These are phyloP conservation scores for Floccularia luteovirens DNA, from an alignment of 768 basidiomycete species.

Conservation along the genomic window DNA sequence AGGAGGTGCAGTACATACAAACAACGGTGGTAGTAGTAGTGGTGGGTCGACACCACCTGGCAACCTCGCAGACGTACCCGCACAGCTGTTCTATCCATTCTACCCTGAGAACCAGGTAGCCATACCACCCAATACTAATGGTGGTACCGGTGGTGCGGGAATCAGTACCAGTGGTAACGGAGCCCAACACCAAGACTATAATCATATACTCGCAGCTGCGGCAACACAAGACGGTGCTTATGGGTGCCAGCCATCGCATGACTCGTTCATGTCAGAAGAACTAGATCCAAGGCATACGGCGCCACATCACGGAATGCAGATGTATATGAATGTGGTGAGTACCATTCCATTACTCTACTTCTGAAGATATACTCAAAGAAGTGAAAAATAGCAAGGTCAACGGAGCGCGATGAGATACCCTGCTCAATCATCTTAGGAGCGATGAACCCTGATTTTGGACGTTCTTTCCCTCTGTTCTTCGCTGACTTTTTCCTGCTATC, in stretches of 20 bases:
- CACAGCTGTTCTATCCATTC: slow-evolving; percentile 72
- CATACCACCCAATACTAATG: slow-evolving; percentile 8
- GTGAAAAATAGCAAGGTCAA: neutral
- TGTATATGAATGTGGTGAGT: slow-evolving; percentile 40
- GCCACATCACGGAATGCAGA: slow-evolving; percentile 12
- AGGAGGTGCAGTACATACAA: no score
- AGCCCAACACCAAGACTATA: slow-evolving; percentile 32
- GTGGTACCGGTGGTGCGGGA: slow-evolving; percentile 10
- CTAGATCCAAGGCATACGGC: slow-evolving; percentile 5
- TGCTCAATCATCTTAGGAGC: neutral
- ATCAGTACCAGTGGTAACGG: slow-evolving; percentile 9
- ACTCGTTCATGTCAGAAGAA: slow-evolving; percentile 41
- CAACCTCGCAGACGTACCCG: slow-evolving; percentile 60
- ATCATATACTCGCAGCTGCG: slow-evolving; percentile 48
- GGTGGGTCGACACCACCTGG: slow-evolving; percentile 28
- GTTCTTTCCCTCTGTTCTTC: neutral
- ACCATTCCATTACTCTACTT: neutral
- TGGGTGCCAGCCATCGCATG: slow-evolving; percentile 48
- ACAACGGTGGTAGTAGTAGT: slow-evolving; percentile 17
- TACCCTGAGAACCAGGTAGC: slow-evolving; percentile 43
- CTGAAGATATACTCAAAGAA: neutral
- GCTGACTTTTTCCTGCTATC: no score
- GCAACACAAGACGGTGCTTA: slow-evolving; percentile 47
- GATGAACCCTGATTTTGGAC: neutral
- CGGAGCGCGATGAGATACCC: neutral